Conservation (phyloP, 2,329 filamentous ascomycete species). For the Fonsecaea multimorphosa region DNA sequence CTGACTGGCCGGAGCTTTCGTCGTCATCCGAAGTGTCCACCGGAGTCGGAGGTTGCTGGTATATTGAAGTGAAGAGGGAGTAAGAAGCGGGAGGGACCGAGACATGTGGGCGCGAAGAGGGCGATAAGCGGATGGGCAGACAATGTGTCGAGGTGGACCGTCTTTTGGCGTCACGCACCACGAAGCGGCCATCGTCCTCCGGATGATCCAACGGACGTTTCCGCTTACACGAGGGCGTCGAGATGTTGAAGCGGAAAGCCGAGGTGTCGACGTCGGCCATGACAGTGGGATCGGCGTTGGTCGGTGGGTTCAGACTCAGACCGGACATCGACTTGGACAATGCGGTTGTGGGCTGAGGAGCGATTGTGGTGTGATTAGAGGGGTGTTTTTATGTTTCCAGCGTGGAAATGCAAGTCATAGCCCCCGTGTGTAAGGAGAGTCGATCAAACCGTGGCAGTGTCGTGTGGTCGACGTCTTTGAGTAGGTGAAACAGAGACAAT, state of each 20-base stretch:
- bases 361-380: slow-evolving; percentile 19
- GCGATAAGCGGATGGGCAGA: slow-evolving; percentile 35
- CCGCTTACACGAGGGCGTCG: slow-evolving; percentile 27
- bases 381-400: slow-evolving; percentile 31
- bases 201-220: slow-evolving; percentile 25
- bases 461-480: slow-evolving; percentile 28
- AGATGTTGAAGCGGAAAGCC: slow-evolving; percentile 25
- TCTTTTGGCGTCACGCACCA: slow-evolving; percentile 28
- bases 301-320: not conserved
- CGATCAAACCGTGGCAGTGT: slow-evolving; percentile 38
- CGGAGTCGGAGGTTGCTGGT: slow-evolving; percentile 38
- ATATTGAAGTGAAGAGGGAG: slow-evolving; percentile 34
- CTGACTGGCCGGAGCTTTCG: slow-evolving; percentile 25
- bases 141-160: slow-evolving; percentile 25
- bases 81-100: slow-evolving; percentile 25
- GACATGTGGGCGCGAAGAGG: slow-evolving; percentile 30
- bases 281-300: slow-evolving; percentile 15
- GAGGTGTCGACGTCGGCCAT: slow-evolving; percentile 31
- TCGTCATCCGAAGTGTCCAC: slow-evolving; percentile 37
- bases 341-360: not conserved
- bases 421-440: slow-evolving; percentile 29
- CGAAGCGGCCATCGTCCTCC: slow-evolving; percentile 12
- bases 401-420: slow-evolving; percentile 19
- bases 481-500: slow-evolving; percentile 37
- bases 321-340: slow-evolving; percentile 2